Base-by-base conservation (phyloP, 2,329 filamentous ascomycete genomes). In the Mariannaea sp. region DNA sequence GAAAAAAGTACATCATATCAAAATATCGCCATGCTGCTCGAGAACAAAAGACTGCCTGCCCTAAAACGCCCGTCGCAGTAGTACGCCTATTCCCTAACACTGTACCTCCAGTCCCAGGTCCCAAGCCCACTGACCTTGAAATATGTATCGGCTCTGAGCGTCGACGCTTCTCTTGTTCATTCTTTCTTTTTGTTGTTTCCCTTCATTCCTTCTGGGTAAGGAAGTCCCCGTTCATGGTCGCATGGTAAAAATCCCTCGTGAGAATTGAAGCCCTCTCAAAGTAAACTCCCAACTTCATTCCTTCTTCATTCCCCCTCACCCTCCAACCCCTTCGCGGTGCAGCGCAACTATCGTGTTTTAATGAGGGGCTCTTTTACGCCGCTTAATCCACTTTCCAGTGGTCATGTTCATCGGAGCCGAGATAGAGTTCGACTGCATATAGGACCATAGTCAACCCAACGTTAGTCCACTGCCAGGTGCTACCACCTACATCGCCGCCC, bases 321-420 rank as follows among this genome's bases (percentile, higher is more conserved):
- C 5, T 35, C n/a, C n/a, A n/a, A 27, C 7, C 17, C 14, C 10
- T 16, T 22, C n/a, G 20, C 19, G 17, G n/a, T 26, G 5, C 9
- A 7, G 24, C 22, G 14, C 5, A 19, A 13, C 14, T 24, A 35
- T 24, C 35, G 17, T 12, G 7, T 14, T 7, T n/a, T n/a, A n/a
- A n/a, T n/a, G n/a, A n/a, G n/a, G n/a, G n/a, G n/a, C n/a, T n/a
- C n/a, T n/a, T n/a, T n/a, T n/a, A n/a, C n/a, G 57, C 35, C n/a
- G 4, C 30, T 89, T 80, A 96, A 71, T 97, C 93, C 17, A 87
- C 88, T 77, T 97, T 97, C 92, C 93, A 97, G 72, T 97, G 93
- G 65, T 96, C 90, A 42, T 90, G 82, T 66, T 95, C 90, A 49
- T 90, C 88, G 60, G 88, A 88, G 17, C 91, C 90, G 9, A 97